phyloP scores from a whole-genome alignment of 1,284 basidiomycete genomes.

The Leccinum pachyderme region DNA sequence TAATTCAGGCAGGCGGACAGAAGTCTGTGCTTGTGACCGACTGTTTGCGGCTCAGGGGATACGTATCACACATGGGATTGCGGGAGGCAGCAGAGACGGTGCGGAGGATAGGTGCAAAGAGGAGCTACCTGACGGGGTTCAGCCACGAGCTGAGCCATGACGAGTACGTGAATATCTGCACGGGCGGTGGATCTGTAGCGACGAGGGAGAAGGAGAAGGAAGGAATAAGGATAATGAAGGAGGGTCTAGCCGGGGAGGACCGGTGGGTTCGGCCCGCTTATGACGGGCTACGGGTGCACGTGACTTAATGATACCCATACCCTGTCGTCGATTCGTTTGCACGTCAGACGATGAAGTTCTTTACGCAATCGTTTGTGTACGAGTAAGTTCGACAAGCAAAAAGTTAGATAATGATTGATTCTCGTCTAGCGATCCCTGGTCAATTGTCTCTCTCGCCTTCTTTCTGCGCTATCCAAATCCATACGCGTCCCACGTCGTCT shows the following conservation, averaged over 20 bases:
- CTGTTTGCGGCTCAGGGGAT: slow-evolving; percentile 58
- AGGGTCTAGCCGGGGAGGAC: slow-evolving; percentile 42
- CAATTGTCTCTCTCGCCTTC: slow-evolving; percentile 89
- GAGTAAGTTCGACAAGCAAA: slow-evolving; percentile 49
- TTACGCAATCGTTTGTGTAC: slow-evolving; percentile 76
- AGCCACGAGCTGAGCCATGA: slow-evolving; percentile 67
- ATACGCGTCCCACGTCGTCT: slow-evolving; percentile 89
- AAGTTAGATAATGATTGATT: slow-evolving; percentile 13
- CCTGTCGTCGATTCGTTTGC: slow-evolving; percentile 32
- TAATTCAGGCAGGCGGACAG: slow-evolving; percentile 41
- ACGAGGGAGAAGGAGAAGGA: slow-evolving; percentile 34
- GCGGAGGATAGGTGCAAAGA: slow-evolving; percentile 49
- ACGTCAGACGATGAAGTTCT: slow-evolving; percentile 64
- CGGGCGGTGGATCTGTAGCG: slow-evolving; percentile 40
- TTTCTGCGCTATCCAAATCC: slow-evolving; percentile 98
- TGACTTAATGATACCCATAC: slow-evolving; percentile 21
- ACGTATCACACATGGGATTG: slow-evolving; percentile 74
- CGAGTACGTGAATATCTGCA: slow-evolving; percentile 59
- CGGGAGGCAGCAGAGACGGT: slow-evolving; percentile 54
- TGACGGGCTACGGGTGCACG: slow-evolving; percentile 60
- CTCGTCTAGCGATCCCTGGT: slow-evolving; percentile 75
- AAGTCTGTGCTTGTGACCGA: slow-evolving; percentile 67
- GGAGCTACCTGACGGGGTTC: slow-evolving; percentile 74
- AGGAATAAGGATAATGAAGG: slow-evolving; percentile 46
- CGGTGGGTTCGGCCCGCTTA: slow-evolving; percentile 70